Evolutionary conservation across 1,284 basidiomycete species (phyloP).

Genomic region (Moesziomyces globuligerus): DNA sequence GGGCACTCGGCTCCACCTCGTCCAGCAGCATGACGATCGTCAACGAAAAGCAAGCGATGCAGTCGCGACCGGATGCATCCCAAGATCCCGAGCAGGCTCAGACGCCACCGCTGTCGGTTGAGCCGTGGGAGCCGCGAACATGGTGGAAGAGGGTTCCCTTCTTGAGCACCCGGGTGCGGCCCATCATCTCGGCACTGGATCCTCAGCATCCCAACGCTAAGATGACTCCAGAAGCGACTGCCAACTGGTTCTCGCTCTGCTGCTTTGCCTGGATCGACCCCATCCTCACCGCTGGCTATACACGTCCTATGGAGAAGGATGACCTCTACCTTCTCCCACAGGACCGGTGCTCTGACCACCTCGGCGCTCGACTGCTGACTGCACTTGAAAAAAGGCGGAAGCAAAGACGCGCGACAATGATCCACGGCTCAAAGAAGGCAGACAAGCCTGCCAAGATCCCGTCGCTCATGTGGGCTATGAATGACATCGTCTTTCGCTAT

Average conservation of each 20-base stretch:
- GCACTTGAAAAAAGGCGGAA: constrained; percentile 8
- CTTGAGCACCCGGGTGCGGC: constrained; percentile 11
- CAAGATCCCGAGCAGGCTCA: constrained; percentile 10
- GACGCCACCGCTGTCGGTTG: constrained; percentile 4
- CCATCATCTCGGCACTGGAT: constrained; percentile 20
- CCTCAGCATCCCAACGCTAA: constrained; percentile 12
- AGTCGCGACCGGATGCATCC: neutral
- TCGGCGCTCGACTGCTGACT: constrained; percentile 7
- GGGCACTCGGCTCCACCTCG: no score
- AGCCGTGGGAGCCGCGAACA: constrained; percentile 15
- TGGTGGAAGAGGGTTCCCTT: constrained; percentile 32
- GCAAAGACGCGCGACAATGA: neutral
- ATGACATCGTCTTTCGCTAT: constrained; percentile 34
- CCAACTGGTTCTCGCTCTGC: constrained; percentile 25
- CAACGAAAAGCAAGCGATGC: no score
- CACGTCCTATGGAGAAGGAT: constrained; percentile 36
- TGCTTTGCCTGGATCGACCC: constrained; percentile 42
- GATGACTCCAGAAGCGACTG: constrained; percentile 29
- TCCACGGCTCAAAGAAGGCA: constrained; percentile 4
- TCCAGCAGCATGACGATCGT: no score
- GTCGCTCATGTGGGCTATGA: constrained; percentile 33
- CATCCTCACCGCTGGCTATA: constrained; percentile 42
- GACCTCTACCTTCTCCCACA: constrained; percentile 34
- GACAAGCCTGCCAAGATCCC: constrained; percentile 23
- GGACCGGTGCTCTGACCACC: constrained; percentile 2